phyloP scores from a whole-genome alignment of 1,284 basidiomycete species.

The Takashimella koratensis region DNA sequence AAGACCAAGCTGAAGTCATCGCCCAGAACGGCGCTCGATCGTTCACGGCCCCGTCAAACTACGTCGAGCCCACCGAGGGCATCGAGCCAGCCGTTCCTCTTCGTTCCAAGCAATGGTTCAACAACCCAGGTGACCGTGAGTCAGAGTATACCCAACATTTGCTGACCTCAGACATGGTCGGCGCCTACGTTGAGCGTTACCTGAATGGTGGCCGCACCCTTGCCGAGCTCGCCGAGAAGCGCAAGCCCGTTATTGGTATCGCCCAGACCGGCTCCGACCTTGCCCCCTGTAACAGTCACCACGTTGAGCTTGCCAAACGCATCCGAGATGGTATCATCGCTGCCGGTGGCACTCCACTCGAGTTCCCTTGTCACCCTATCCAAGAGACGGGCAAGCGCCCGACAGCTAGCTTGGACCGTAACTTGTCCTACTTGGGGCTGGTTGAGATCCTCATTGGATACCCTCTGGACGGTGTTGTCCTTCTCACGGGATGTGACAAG shows the following conservation, averaged over 20 bases:
- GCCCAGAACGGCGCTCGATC: constrained; percentile 18
- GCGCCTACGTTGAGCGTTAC: constrained; percentile 45
- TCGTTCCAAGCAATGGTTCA: constrained; percentile 45
- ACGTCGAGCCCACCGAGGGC: constrained; percentile 25
- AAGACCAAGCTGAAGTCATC: constrained; percentile 1
- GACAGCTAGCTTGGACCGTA: constrained; percentile 46
- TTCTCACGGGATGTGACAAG: constrained; percentile 49
- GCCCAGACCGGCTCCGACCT: constrained; percentile 51
- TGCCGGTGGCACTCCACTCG: constrained; percentile 46
- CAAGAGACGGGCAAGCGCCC: constrained; percentile 50
- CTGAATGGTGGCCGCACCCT: constrained; percentile 44
- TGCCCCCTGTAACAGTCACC: constrained; percentile 46
- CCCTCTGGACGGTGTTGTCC: constrained; percentile 47
- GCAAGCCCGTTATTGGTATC: constrained; percentile 89
- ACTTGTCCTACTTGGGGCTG: constrained; percentile 44
- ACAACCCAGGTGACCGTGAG: constrained; percentile 30
- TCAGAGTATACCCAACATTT: neutral
- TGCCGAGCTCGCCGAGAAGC: constrained; percentile 52
- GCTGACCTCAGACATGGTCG: constrained; percentile 26
- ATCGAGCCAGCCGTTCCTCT: constrained; percentile 37
- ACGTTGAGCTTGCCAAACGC: constrained; percentile 46
- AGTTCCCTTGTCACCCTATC: constrained; percentile 50
- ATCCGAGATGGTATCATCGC: constrained; percentile 49
- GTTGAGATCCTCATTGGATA: constrained; percentile 48
- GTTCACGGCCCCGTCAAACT: constrained; percentile 38